Percentiles rank a stretch among this genome's conserved stretches.
These are phyloP conservation scores for Mycena epipterygia DNA, from an alignment of 768 basidiomycete genomes.

Conservation along the genomic window DNA sequence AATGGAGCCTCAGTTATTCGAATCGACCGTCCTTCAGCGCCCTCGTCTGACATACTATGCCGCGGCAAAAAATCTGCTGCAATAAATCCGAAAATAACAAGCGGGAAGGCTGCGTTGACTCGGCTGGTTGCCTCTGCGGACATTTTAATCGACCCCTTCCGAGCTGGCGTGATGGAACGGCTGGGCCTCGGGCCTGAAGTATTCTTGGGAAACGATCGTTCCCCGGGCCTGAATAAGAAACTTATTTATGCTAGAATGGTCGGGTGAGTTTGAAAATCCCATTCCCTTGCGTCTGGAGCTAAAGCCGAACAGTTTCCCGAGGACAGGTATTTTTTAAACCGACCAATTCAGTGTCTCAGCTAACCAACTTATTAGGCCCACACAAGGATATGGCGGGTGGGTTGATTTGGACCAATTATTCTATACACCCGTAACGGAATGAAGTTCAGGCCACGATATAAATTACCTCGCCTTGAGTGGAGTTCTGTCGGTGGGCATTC, in stretches of 20 bases:
- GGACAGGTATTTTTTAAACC: constrained; percentile 57
- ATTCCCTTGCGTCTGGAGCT: constrained; percentile 13
- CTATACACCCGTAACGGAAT: constrained; percentile 4
- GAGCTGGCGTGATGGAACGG: constrained; percentile 86
- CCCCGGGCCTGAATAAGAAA: constrained; percentile 68
- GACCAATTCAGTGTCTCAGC: constrained; percentile 29
- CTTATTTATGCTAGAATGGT: constrained; percentile 82
- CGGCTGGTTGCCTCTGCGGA: constrained; percentile 78
- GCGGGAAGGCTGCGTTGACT: constrained; percentile 68
- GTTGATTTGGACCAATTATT: constrained; percentile 26
- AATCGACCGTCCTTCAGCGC: constrained; percentile 71
- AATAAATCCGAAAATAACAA: constrained; percentile 73
- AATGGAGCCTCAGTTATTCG: constrained; percentile 84
- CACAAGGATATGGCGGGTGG: constrained; percentile 84
- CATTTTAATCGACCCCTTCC: constrained; percentile 86
- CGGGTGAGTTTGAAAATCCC: constrained; percentile 63
- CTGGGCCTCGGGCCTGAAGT: constrained; percentile 83
- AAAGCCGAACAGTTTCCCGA: constrained; percentile 64
- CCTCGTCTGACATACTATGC: constrained; percentile 61
- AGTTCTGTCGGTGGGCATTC: constrained; percentile 67
- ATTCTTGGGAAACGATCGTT: constrained; percentile 65
- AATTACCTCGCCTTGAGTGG: constrained; percentile 89
- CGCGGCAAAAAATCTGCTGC: constrained; percentile 72
- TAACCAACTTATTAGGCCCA: constrained; percentile 59
- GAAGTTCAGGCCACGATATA: constrained; percentile 77